Evolutionary conservation across 148 eudicot species (phyloP).

Genomic region (Persicaria tinctoria): DNA sequence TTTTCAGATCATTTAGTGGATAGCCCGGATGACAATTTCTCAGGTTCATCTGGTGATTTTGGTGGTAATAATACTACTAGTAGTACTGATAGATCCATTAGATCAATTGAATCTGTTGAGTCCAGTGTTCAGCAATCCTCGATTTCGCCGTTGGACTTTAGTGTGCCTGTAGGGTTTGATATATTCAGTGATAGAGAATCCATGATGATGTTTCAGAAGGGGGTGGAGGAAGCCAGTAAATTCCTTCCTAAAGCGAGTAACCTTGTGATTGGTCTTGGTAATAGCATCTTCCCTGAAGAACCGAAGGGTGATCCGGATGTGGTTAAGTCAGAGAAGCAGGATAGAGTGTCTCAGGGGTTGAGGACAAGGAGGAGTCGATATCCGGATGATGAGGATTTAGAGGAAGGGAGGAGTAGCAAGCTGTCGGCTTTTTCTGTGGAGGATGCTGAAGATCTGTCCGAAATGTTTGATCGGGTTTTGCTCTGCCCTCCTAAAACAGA

Average conservation of each 20-base stretch:
- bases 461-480: conserved; percentile 24
- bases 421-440: not conserved
- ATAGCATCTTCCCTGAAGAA: conserved; percentile 12
- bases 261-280: conserved; percentile 23
- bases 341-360: not conserved
- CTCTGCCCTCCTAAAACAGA: not conserved
- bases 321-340: not conserved
- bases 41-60: conserved; percentile 4
- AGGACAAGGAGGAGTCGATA: conserved; percentile 7
- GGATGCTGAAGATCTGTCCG: conserved; percentile 24
- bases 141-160: conserved; percentile 3
- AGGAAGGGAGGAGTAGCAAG: conserved; percentile 9
- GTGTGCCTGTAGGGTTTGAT: conserved; percentile 17
- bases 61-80: not conserved
- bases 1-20: not conserved
- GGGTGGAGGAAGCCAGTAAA: conserved; percentile 46
- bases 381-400: conserved; percentile 16
- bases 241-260: conserved; percentile 29
- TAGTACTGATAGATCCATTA: not conserved
- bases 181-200: conserved; percentile 32
- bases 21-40: conserved; percentile 9
- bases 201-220: conserved; percentile 36
- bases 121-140: conserved; percentile 2
- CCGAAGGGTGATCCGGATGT: not conserved
- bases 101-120: conserved; percentile 8